Evolutionary conservation across 495 filamentous ascomycete genomes (phyloP).

Genomic region (Lasiosphaeris hirsuta): DNA sequence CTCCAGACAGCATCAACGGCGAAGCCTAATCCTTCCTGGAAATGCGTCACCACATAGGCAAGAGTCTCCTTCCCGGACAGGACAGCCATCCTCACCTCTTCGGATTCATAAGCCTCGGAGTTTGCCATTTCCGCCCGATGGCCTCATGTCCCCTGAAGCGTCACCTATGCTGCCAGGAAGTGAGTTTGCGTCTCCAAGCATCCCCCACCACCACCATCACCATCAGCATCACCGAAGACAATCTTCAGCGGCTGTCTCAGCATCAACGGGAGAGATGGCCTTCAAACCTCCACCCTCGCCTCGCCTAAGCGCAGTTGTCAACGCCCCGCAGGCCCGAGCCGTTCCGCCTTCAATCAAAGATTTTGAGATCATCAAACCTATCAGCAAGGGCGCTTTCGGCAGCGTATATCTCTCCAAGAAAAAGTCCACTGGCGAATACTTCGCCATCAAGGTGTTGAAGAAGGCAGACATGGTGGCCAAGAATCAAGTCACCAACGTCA

Average conservation of each 20-base stretch:
- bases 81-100: slow-evolving; percentile 80
- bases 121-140: slow-evolving; percentile 68
- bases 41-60: slow-evolving; percentile 75
- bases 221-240: slow-evolving; percentile 81
- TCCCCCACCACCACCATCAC: slow-evolving; percentile 63
- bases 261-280: slow-evolving; percentile 47
- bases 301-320: slow-evolving; percentile 66
- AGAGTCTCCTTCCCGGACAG: slow-evolving; percentile 71
- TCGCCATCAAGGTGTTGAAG: slow-evolving; percentile 95
- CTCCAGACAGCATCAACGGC: slow-evolving; percentile 73
- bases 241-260: slow-evolving; percentile 83
- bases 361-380: slow-evolving; percentile 98
- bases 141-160: slow-evolving; percentile 76
- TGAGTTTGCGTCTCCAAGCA: slow-evolving; percentile 72
- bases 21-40: slow-evolving; percentile 75
- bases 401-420: slow-evolving; percentile 98
- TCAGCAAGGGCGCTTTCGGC: slow-evolving; percentile 97
- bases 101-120: slow-evolving; percentile 78
- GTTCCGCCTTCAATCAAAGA: slow-evolving; percentile 95
- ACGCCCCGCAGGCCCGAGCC: slow-evolving; percentile 69
- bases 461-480: slow-evolving; percentile 99
- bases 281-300: slow-evolving; percentile 75
- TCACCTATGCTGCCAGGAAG: slow-evolving; percentile 80
- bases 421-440: slow-evolving; percentile 97
- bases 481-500: slow-evolving; percentile 98